These are phyloP conservation scores for Rosa chinensis DNA, from an alignment of 306 rosid genomes.

Conservation along the genomic window DNA sequence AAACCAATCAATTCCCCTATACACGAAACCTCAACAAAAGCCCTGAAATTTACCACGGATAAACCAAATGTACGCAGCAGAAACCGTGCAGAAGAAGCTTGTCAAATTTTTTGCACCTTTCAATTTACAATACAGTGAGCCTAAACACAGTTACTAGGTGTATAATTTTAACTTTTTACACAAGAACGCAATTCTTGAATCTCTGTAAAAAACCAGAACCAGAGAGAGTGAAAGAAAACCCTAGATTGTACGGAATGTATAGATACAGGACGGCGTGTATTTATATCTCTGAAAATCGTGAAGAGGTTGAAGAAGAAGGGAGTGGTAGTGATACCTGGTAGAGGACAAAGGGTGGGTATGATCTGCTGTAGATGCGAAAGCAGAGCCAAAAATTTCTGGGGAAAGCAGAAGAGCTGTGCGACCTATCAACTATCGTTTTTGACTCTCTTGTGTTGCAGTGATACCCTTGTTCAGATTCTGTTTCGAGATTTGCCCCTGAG, in stretches of 20 bases:
- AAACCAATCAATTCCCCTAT: too few species aligned
- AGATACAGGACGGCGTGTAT: not conserved
- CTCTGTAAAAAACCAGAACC: not conserved
- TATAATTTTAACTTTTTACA: not conserved
- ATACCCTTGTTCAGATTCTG: not conserved
- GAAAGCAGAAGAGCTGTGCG: slow-evolving; percentile 6
- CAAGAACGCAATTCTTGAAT: not conserved
- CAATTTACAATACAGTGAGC: not conserved
- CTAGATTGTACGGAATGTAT: not conserved
- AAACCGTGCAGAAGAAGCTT: not conserved
- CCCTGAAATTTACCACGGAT: too few species aligned
- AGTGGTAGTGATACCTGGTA: slow-evolving; percentile 2
- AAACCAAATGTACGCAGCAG: not conserved
- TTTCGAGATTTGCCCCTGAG: not conserved
- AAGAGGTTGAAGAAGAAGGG: not conserved
- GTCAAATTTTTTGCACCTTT: not conserved
- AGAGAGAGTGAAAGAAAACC: slow-evolving; percentile 6
- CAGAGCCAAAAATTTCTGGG: not conserved
- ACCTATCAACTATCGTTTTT: not conserved
- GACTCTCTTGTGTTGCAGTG: not conserved
- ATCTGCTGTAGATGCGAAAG: not conserved
- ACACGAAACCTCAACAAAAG: not conserved
- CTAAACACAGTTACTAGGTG: not conserved
- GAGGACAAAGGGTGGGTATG: slow-evolving; percentile 2
- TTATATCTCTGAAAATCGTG: not conserved